A percentile compares a stretch with the other conserved stretches of the same genome.
Evolutionary conservation across 2,329 filamentous ascomycete species (phyloP).

Genomic region (Rhynchosporium agropyri): DNA sequence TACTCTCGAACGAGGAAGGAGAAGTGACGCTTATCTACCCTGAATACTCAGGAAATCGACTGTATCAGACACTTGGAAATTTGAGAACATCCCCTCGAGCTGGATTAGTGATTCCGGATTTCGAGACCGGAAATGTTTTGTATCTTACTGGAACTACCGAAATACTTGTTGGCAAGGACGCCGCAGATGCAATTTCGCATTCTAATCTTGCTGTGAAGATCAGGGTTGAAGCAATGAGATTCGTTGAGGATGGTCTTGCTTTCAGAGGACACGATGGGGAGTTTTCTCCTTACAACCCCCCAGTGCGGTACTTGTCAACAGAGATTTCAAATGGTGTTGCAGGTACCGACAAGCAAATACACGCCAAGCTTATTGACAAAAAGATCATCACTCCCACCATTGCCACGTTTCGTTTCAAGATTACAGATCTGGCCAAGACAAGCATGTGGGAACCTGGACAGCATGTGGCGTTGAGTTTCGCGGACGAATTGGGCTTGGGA

Average conservation of each 20-base stretch:
- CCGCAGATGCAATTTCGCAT: conserved; percentile 63
- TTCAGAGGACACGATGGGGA: conserved; percentile 65
- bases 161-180: conserved; percentile 66
- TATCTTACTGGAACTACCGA: conserved; percentile 70
- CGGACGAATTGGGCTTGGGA: conserved; percentile 67
- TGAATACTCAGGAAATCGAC: conserved; percentile 79
- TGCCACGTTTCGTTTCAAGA: conserved; percentile 63
- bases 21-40: conserved; percentile 65
- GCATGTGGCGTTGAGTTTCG: conserved; percentile 76
- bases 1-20: conserved; percentile 58
- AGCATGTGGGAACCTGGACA: conserved; percentile 68
- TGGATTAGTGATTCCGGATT: conserved; percentile 75
- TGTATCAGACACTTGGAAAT: conserved; percentile 86
- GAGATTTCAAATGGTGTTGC: conserved; percentile 50
- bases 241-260: conserved; percentile 65
- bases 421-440: conserved; percentile 44
- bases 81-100: conserved; percentile 66
- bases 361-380: conserved; percentile 60
- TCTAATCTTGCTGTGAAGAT: conserved; percentile 75
- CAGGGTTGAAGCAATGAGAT: conserved; percentile 60
- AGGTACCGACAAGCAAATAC: conserved; percentile 24
- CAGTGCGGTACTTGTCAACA: conserved; percentile 62
- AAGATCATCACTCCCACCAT: conserved; percentile 67
- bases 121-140: conserved; percentile 70
- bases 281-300: conserved; percentile 78